Evolutionary conservation across 2,329 filamentous ascomycete genomes (phyloP).

Genomic region (Trichocomaceae sp.): DNA sequence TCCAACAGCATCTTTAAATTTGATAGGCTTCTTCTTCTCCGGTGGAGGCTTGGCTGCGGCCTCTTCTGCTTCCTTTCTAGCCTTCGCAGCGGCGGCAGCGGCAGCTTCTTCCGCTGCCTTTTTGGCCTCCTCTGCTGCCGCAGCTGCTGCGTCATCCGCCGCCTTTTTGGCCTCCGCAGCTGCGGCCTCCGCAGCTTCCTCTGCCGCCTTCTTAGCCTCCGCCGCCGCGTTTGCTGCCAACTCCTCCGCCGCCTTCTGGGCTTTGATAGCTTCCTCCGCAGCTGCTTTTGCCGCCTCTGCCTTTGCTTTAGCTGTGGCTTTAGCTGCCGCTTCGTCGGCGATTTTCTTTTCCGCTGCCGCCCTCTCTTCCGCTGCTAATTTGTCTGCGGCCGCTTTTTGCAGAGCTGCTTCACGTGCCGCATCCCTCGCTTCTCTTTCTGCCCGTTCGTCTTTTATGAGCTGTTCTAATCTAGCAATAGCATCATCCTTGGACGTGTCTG

Average conservation of each 20-base stretch:
- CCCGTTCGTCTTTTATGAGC: conserved; percentile 44
- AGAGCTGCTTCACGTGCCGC: conserved; percentile 37
- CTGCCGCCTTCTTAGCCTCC: conserved; percentile 44
- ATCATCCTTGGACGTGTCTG: conserved; percentile 48
- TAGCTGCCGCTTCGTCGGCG: conserved; percentile 35
- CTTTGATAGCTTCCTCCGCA: conserved; percentile 39
- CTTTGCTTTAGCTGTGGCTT: conserved; percentile 40
- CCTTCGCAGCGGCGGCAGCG: conserved; percentile 36
- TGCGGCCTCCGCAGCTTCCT: conserved; percentile 35
- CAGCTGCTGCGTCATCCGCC: conserved; percentile 43
- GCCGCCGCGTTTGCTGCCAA: conserved; percentile 30
- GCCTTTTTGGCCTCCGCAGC: conserved; percentile 43
- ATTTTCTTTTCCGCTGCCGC: conserved; percentile 38
- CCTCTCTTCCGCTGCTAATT: conserved; percentile 28
- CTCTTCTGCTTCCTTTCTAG: conserved; percentile 41
- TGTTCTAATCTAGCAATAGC: conserved; percentile 58
- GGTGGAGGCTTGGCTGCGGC: conserved; percentile 46
- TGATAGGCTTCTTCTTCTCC: conserved; percentile 66
- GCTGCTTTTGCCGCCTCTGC: conserved; percentile 37
- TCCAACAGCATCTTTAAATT: conserved; percentile 85
- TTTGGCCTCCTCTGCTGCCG: conserved; percentile 39
- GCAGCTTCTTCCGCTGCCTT: conserved; percentile 27
- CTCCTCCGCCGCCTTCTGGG: conserved; percentile 36
- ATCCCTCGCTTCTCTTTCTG: conserved; percentile 36
- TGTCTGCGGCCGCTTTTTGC: conserved; percentile 47